A percentile compares a stretch with the other conserved stretches of the same genome.
Conservation (phyloP, 2,329 filamentous ascomycete species). For the Aotearoamyces nothofagi region DNA sequence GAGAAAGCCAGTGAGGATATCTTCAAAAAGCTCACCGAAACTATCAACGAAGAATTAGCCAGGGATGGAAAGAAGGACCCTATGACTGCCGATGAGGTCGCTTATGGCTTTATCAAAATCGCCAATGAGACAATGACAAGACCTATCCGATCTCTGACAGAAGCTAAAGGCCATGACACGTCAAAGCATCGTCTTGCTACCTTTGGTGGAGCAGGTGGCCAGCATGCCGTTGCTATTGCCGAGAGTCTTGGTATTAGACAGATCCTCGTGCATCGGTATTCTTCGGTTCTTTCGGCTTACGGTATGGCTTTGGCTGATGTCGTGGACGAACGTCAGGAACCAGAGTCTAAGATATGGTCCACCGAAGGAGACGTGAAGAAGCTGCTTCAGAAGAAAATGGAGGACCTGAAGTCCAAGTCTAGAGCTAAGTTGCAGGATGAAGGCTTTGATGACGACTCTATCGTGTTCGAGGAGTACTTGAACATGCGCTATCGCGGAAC, state of each 20-base stretch:
- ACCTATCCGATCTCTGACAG: slow-evolving; percentile 78
- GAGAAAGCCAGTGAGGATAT: slow-evolving; percentile 57
- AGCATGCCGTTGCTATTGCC: slow-evolving; percentile 85
- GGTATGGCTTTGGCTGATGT: slow-evolving; percentile 90
- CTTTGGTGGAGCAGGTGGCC: slow-evolving; percentile 82
- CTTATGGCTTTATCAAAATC: slow-evolving; percentile 77
- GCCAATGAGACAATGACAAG: slow-evolving; percentile 87
- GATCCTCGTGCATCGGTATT: slow-evolving; percentile 76
- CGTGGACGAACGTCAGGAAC: slow-evolving; percentile 79
- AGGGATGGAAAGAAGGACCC: slow-evolving; percentile 47
- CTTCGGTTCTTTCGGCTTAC: slow-evolving; percentile 78
- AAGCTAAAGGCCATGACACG: slow-evolving; percentile 84
- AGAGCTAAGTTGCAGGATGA: slow-evolving; percentile 53
- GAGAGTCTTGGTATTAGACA: slow-evolving; percentile 72
- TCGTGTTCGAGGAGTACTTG: slow-evolving; percentile 81
- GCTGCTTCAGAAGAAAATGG: slow-evolving; percentile 59
- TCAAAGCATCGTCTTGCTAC: slow-evolving; percentile 82
- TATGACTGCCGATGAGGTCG: slow-evolving; percentile 72
- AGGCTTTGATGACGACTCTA: slow-evolving; percentile 60
- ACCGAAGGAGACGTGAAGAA: slow-evolving; percentile 40
- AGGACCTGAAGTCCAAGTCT: slow-evolving; percentile 65
- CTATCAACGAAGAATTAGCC: slow-evolving; percentile 64
- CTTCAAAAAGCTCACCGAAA: slow-evolving; percentile 59
- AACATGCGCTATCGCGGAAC: slow-evolving; percentile 89
- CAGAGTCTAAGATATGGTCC: slow-evolving; percentile 47